These are phyloP conservation scores for Xylaria sp. DNA, from an alignment of 2,329 filamentous ascomycete species.

Conservation along the genomic window DNA sequence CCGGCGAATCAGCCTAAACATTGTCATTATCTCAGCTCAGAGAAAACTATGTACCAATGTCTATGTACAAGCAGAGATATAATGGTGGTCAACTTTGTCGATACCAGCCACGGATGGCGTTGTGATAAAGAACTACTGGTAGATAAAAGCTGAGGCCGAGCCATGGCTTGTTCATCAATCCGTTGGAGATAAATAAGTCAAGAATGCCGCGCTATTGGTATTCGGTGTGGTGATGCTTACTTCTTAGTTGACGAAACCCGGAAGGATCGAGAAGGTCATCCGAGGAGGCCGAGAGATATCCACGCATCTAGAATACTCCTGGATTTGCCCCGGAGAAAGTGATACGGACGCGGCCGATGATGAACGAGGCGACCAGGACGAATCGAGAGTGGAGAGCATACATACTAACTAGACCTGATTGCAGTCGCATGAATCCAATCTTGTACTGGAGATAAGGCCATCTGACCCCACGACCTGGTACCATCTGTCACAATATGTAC, in stretches of 20 bases:
- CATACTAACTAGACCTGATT: constrained; percentile 38
- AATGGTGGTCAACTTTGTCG: not conserved
- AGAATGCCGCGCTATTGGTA: constrained; percentile 70
- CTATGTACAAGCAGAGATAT: not conserved
- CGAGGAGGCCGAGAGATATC: constrained; percentile 47
- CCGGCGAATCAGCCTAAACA: not conserved
- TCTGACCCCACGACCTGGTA: constrained; percentile 61
- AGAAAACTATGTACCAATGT: not conserved
- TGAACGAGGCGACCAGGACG: constrained; percentile 39
- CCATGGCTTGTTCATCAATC: not conserved
- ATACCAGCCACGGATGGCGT: too few species aligned
- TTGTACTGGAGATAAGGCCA: constrained; percentile 49
- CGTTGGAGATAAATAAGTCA: not conserved
- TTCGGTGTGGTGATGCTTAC: constrained; percentile 77
- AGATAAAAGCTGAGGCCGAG: not conserved
- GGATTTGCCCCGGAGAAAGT: constrained; percentile 40
- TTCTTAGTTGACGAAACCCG: constrained; percentile 87
- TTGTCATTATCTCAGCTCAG: not conserved
- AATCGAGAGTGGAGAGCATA: constrained; percentile 39
- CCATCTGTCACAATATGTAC: constrained; percentile 53
- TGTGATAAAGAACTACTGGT: too few species aligned
- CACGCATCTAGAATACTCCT: constrained; percentile 41
- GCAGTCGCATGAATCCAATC: constrained; percentile 52
- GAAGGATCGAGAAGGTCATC: constrained; percentile 54
- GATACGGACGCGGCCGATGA: constrained; percentile 35